These are phyloP conservation scores for Typha latifolia DNA, from an alignment of 176 grass and related monocot species.

Conservation along the genomic window DNA sequence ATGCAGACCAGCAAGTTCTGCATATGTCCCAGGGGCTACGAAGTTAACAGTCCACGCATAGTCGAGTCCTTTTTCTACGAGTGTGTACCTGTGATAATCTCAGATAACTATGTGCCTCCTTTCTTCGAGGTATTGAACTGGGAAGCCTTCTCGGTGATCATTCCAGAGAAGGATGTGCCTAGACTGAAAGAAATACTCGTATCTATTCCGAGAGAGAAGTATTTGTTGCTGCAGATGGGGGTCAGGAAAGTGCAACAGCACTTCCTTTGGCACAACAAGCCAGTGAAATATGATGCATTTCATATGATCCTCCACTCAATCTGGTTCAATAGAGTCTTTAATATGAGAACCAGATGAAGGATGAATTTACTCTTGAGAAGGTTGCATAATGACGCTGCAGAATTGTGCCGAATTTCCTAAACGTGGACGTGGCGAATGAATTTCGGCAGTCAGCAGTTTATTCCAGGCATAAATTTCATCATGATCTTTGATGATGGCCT, in stretches of 20 bases:
- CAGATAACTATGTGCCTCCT: constrained; percentile 20
- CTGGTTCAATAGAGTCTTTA: constrained; percentile 20
- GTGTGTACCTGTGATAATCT: constrained; percentile 22
- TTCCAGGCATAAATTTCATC: too few species aligned
- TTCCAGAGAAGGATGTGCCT: constrained; percentile 13
- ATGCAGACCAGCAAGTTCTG: constrained; percentile 24
- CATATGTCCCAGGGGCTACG: constrained; percentile 11
- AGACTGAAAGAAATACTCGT: constrained; percentile 17
- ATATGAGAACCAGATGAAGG: constrained; percentile 7
- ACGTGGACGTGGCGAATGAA: too few species aligned
- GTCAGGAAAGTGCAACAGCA: constrained; percentile 19
- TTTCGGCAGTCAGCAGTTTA: too few species aligned
- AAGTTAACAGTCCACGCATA: constrained; percentile 20
- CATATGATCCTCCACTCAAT: constrained; percentile 23
- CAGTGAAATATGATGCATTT: constrained; percentile 19
- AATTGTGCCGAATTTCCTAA: too few species aligned
- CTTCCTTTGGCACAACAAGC: constrained; percentile 16
- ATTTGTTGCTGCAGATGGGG: constrained; percentile 6
- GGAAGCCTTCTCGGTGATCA: constrained; percentile 14
- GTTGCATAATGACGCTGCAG: too few species aligned
- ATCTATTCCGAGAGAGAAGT: constrained; percentile 4
- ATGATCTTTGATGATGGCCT: too few species aligned
- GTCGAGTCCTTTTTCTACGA: constrained; percentile 15
- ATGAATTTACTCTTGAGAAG: background rate
- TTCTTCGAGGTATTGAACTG: constrained; percentile 22